Percentiles rank a stretch among this genome's conserved stretches.
Evolutionary conservation across 208 protist genomes (phyloP).

Genomic region (Zelonia costaricensis): DNA sequence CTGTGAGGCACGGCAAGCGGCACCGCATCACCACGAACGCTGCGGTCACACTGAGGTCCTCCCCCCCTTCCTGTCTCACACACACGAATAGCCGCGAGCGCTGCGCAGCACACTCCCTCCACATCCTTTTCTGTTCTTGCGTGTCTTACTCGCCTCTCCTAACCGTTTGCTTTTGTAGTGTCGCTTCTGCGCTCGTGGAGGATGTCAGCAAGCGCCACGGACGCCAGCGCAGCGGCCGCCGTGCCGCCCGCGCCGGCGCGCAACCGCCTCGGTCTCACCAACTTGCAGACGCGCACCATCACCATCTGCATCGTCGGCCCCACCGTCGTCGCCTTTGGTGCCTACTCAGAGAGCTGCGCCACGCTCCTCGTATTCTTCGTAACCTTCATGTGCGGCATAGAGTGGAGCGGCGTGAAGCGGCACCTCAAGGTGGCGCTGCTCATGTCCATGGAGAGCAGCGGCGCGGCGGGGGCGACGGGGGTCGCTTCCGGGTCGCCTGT

Average conservation of each 20-base stretch:
- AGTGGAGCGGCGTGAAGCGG: constrained; percentile 81
- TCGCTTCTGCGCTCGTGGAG: too few species aligned
- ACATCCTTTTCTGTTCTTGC: too few species aligned
- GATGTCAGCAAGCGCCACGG: too few species aligned
- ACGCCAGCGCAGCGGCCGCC: too few species aligned
- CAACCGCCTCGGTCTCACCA: constrained; percentile 35
- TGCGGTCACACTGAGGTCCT: too few species aligned
- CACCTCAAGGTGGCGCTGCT: constrained; percentile 85
- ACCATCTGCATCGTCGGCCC: constrained; percentile 69
- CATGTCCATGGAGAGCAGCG: constrained; percentile 18
- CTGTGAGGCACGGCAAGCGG: too few species aligned
- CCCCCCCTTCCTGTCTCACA: too few species aligned
- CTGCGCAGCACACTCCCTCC: too few species aligned
- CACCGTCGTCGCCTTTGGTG: constrained; percentile 35
- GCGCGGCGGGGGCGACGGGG: background rate
- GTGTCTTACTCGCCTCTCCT: too few species aligned
- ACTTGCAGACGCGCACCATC: constrained; percentile 55
- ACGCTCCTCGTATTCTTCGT: constrained; percentile 49
- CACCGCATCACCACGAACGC: too few species aligned
- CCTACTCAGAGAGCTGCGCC: constrained; percentile 38
- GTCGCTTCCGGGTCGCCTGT: background rate
- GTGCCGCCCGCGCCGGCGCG: constrained; percentile 12
- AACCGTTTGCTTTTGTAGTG: too few species aligned
- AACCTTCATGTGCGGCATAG: constrained; percentile 55
- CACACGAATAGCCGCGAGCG: too few species aligned